A percentile compares a stretch with the other conserved stretches of the same genome.
Conservation (phyloP, 2,329 filamentous ascomycete genomes). For the Clonostachys sp. region DNA sequence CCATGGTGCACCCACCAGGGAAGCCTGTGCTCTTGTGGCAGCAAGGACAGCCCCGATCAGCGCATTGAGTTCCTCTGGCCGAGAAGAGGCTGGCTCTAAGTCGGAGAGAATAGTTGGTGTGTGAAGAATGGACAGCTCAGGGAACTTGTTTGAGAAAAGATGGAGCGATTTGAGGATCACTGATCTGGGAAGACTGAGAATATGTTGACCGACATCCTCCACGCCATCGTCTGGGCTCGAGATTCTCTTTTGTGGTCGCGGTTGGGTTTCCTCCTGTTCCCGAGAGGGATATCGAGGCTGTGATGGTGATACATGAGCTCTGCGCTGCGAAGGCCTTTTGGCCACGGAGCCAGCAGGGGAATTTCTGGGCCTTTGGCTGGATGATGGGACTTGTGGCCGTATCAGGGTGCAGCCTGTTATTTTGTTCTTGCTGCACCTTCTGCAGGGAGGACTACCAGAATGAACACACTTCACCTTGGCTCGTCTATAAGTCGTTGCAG, state of each 20-base stretch:
- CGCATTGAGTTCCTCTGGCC: constrained; percentile 13
- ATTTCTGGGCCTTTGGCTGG: neutral
- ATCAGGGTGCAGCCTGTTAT: constrained; percentile 16
- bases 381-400: constrained; percentile 7
- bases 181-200: constrained; percentile 13
- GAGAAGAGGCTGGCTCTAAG: constrained; percentile 7
- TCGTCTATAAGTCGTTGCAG: constrained; percentile 10
- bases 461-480: constrained; percentile 28
- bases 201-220: constrained; percentile 8
- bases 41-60: constrained; percentile 19
- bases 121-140: constrained; percentile 24
- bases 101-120: constrained; percentile 20
- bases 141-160: constrained; percentile 25
- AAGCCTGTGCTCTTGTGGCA: constrained; percentile 22
- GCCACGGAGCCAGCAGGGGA: neutral
- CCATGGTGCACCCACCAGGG: constrained; percentile 17
- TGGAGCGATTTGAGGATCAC: constrained; percentile 22
- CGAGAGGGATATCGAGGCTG: too few species aligned
- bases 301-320: too few species aligned
- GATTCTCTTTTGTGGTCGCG: too few species aligned
- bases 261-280: too few species aligned
- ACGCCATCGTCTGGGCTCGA: too few species aligned
- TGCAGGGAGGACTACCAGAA: constrained; percentile 19
- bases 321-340: neutral
- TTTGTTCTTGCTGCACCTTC: constrained; percentile 17